Conservation (phyloP, 345 rosid genomes). For the Eucalyptus tenuipes region DNA sequence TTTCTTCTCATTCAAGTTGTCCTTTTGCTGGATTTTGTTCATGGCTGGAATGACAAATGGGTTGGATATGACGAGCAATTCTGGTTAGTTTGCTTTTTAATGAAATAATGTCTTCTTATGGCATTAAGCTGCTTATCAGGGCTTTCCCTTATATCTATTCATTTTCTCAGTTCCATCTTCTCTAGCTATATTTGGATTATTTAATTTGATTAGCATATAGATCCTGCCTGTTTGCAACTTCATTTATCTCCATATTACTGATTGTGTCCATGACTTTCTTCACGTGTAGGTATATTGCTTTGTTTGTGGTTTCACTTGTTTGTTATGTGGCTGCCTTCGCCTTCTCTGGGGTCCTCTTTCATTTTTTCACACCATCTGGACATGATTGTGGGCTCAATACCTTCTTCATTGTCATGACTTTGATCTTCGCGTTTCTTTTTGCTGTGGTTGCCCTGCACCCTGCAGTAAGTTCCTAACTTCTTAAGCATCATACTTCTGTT, state of each 20-base stretch:
- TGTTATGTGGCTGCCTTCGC: constrained; percentile 74
- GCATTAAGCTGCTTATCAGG: background rate
- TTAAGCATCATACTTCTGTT: background rate
- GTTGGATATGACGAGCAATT: constrained; percentile 94
- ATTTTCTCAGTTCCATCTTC: background rate
- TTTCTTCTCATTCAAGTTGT: constrained; percentile 98
- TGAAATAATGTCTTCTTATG: background rate
- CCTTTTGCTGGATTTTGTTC: constrained; percentile 96
- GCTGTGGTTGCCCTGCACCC: constrained; percentile 90
- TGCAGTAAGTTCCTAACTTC: constrained; percentile 44
- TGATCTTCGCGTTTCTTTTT: constrained; percentile 57
- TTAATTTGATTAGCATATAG: background rate
- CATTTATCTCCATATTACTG: background rate
- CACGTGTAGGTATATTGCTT: constrained; percentile 62
- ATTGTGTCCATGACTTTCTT: background rate
- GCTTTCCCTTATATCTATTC: background rate
- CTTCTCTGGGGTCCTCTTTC: constrained; percentile 95
- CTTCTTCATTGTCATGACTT: constrained; percentile 65
- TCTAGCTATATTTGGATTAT: background rate
- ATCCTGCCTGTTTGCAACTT: background rate
- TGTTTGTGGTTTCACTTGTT: constrained; percentile 74
- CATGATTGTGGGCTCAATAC: constrained; percentile 95
- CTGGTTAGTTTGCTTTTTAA: constrained; percentile 49
- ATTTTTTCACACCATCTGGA: constrained; percentile 95
- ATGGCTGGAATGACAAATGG: constrained; percentile 99